phyloP scores from a whole-genome alignment of 2,329 filamentous ascomycete genomes.

The Lecanicillium sp. region DNA sequence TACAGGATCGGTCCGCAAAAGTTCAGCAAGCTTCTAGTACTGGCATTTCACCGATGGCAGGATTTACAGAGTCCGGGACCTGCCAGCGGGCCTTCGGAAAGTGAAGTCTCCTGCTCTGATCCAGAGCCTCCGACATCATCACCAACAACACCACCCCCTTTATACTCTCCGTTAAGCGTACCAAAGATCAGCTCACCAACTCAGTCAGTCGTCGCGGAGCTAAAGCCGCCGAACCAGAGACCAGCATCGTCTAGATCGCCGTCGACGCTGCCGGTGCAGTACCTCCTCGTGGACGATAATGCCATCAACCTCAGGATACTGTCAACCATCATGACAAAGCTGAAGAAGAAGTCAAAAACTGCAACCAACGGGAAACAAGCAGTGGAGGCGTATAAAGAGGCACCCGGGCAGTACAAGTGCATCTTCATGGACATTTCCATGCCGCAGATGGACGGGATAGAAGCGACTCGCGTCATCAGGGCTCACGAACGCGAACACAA shows the following conservation, averaged over 20 bases:
- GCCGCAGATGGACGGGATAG: conserved; percentile 46
- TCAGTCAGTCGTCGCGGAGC: background rate
- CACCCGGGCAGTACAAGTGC: conserved; percentile 17
- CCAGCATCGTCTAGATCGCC: background rate
- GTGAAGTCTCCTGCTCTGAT: too few relatives aligned
- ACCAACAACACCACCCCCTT: too few relatives aligned
- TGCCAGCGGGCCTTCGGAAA: too few relatives aligned
- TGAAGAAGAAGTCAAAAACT: conserved; percentile 18
- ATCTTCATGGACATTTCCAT: conserved; percentile 44
- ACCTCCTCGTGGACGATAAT: conserved; percentile 33
- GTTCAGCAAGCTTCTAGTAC: conserved; percentile 22
- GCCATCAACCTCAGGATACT: conserved; percentile 30
- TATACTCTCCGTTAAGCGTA: too few relatives aligned
- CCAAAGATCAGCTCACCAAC: too few relatives aligned
- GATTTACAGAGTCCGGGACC: too few relatives aligned
- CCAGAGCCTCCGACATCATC: too few relatives aligned
- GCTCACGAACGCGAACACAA: conserved; percentile 36
- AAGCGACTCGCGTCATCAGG: conserved; percentile 40
- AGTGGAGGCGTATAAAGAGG: conserved; percentile 18
- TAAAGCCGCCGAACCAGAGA: background rate
- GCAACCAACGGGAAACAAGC: conserved; percentile 26
- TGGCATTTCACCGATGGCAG: background rate
- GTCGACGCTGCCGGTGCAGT: background rate
- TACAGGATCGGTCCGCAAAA: conserved; percentile 31
- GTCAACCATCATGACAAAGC: conserved; percentile 24